A percentile compares a stretch with the other conserved stretches of the same genome.
Evolutionary conservation across 2,329 filamentous ascomycete species (phyloP).

Genomic region (Botrytis sinoallii): DNA sequence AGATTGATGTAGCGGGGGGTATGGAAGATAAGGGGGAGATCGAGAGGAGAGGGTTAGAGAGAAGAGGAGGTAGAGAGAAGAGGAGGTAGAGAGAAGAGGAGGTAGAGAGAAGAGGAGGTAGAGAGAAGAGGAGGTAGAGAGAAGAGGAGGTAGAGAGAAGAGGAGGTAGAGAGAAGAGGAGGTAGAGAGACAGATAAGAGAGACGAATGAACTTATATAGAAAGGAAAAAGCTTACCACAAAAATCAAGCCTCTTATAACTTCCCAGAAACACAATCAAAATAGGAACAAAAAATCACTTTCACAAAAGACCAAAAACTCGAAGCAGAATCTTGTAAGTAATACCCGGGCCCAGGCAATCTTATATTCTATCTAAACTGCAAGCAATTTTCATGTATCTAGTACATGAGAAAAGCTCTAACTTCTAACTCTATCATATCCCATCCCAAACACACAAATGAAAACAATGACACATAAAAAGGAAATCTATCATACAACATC

Average conservation of each 20-base stretch:
- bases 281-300: not conserved
- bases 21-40: no score
- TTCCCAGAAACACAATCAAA: not conserved
- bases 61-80: no score
- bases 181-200: not conserved
- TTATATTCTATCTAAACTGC: not conserved
- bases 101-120: no score
- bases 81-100: no score
- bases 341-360: not conserved
- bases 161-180: no score
- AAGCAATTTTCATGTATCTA: not conserved
- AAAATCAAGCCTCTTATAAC: no score
- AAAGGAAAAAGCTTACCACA: not conserved
- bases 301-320: not conserved
- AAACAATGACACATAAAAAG: not conserved
- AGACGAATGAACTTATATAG: no score
- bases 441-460: not conserved
- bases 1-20: no score
- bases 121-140: no score
- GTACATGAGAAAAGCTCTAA: not conserved
- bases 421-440: not conserved
- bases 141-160: no score
- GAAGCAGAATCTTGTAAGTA: not conserved
- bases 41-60: no score
- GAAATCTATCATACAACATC: not conserved